Evolutionary conservation across 2,329 filamentous ascomycete genomes (phyloP).

Genomic region (Harringtonia lauricola): DNA sequence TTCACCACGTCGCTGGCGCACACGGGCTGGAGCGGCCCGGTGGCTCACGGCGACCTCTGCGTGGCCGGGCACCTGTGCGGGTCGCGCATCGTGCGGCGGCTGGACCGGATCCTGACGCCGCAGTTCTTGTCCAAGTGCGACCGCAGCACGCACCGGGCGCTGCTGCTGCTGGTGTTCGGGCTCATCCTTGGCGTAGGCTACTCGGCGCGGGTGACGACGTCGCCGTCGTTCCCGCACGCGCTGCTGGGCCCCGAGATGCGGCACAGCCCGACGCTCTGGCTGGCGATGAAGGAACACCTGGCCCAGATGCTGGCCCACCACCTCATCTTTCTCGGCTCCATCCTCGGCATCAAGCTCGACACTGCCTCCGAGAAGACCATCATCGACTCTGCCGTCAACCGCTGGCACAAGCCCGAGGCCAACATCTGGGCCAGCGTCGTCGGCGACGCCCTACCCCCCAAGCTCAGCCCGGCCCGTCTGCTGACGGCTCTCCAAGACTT

Average conservation of each 20-base stretch:
- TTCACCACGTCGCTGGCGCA: conserved; percentile 18
- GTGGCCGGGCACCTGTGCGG: conserved; percentile 16
- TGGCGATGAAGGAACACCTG: conserved; percentile 21
- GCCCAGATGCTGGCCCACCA: conserved; percentile 21
- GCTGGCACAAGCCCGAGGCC: conserved; percentile 20
- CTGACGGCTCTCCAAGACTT: not conserved
- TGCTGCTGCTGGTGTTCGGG: conserved; percentile 19
- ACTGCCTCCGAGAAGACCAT: conserved; percentile 17
- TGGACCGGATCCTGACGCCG: conserved; percentile 20
- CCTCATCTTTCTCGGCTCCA: conserved; percentile 18
- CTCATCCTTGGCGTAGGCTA: conserved; percentile 18
- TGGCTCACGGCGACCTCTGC: conserved; percentile 13
- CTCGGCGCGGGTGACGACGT: conserved; percentile 11
- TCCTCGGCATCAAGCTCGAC: conserved; percentile 20
- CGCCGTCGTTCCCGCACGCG: conserved; percentile 12
- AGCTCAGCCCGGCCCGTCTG: not conserved
- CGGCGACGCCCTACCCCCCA: not conserved
- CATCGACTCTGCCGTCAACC: conserved; percentile 17
- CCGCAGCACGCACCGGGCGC: conserved; percentile 15
- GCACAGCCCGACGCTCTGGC: conserved; percentile 20
- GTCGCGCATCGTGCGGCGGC: conserved; percentile 16
- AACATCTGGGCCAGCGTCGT: conserved; percentile 16
- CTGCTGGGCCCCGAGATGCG: conserved; percentile 16
- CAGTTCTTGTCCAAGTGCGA: conserved; percentile 16
- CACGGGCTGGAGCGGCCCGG: conserved; percentile 11